Conservation (phyloP, 2,329 filamentous ascomycete genomes). For the Ambrosiella beaveri region DNA sequence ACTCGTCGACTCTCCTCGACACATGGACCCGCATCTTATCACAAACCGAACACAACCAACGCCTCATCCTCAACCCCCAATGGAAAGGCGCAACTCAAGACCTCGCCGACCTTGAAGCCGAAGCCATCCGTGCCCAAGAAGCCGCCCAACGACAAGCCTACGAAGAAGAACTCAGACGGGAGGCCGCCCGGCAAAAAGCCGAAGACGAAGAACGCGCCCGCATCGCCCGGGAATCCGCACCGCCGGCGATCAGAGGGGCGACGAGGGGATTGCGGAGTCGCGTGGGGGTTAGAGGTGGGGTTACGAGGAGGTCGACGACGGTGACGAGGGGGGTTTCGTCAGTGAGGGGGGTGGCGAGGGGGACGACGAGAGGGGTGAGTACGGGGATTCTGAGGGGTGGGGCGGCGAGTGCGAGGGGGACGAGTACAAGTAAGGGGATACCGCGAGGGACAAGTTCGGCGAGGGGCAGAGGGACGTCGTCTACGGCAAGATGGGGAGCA, state of each 20-base stretch:
- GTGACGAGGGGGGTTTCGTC: not conserved
- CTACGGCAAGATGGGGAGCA: not conserved
- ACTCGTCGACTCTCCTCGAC: conserved; percentile 75
- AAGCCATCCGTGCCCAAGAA: conserved; percentile 54
- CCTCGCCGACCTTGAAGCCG: conserved; percentile 68
- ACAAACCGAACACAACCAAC: conserved; percentile 94
- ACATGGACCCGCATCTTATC: conserved; percentile 93
- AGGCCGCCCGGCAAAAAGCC: conserved; percentile 46
- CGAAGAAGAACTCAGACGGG: conserved; percentile 63
- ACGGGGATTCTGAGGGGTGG: conserved; percentile 15
- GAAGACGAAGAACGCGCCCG: conserved; percentile 40
- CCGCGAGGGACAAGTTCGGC: conserved; percentile 17
- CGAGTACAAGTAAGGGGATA: conserved; percentile 21
- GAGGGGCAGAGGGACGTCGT: not conserved
- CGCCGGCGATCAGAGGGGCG: not conserved
- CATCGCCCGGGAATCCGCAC: conserved; percentile 15
- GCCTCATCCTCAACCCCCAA: conserved; percentile 68
- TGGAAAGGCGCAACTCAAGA: conserved; percentile 87
- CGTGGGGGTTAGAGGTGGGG: not conserved
- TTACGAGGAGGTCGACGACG: not conserved
- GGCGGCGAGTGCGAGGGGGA: conserved; percentile 15
- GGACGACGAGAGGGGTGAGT: not conserved
- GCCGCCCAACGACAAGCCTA: conserved; percentile 59
- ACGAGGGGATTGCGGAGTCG: not conserved
- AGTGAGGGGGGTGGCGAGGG: not conserved